Base-by-base conservation (phyloP, 2,329 filamentous ascomycete species). In the Piedraia hortae region DNA sequence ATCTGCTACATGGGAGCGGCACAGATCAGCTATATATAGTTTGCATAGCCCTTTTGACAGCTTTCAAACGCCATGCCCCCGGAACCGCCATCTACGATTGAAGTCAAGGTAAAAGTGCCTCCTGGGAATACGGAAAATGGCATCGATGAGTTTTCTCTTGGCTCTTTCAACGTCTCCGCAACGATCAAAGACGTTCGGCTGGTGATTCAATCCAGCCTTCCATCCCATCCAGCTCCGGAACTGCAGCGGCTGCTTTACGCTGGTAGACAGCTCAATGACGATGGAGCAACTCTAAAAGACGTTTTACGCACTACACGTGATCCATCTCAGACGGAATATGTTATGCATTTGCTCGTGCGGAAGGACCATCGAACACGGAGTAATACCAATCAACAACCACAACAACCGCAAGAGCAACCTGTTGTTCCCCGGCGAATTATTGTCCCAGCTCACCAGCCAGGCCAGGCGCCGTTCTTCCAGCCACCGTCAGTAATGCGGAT, bases 201-300 rank as follows among this genome's bases (percentile, higher is more conserved):
- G 19, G 50, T 44, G 24, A 56, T 68, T 24, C 46, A 52, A 20
- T 35, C 52, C 26, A 40, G 46, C 6, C 38, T 63, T n/a, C 46
- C 54, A 5, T 44, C 44, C 14, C 44, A 45, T 24, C 52, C 55
- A 14, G 22, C 41, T 5, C 45, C 51, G 1, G 37, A 46, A 10
- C 38, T 46, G 19, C 62, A 66, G 42, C 49, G 59, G 19, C 37
- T 68, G 26, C 62, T 67, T 10, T 64, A 62, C 31, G 44, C 50
- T 21, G 62, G 62, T 10, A 48, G 54, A 25, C 50, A 54, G 13
- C 46, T 66, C 4, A 36, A 48, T 4, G 47, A 56, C 29, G 48
- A 57, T 26, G 41, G 44, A 11, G 48, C 51, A 16, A 53, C 47
- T 0, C 38, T 68, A 24, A 40, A 42, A 14, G 44, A 49, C 16